Evolutionary conservation across 257 asterid species (phyloP), one percentile per base, ranked within the genome.

Genomic region (Paraleonurus japonicus): DNA sequence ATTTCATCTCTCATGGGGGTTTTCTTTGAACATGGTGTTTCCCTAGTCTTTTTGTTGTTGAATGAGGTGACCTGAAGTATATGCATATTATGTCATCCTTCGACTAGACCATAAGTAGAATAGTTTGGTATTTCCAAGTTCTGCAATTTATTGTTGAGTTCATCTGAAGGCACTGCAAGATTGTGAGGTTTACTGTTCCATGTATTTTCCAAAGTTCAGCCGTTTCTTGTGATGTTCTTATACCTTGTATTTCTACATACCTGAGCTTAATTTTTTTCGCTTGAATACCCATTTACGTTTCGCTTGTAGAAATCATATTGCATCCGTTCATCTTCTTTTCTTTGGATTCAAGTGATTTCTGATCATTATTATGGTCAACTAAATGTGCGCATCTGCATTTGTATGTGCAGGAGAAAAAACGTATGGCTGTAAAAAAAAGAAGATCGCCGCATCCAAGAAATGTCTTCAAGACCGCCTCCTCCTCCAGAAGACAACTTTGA

Each of bases 361-460:
- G 13, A 7, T 20, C 66, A 59, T 58, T 50, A 62, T 28, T 8
- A 35, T 5, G 22, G 67, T 64, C 76, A 20, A 61, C 33, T 37
- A 10, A 33, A 10, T 47, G 30, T 45, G 22, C 20, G 24, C 39
- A 48, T 73, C 23, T 63, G 13, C 39, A 24, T 53, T 67, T 76
- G 35, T 78, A 13, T 61, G 61, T 79, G 71, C 79, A 90, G 97
- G 99, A 89, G 79, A 83, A 78, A 80, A 94, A 76, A 72, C 96
- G 96, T 53, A 76, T 75, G 66, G 93, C 96, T 81, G 96, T 94
- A 26, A 16, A 79, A 76, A 26, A 16, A 79, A 76, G 96, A 89
- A 85, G 96, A 89, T 70, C 88, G 96, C 32, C 90, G 93, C 62
- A 76, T 73, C 75, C 99, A 89, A 78, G 99, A 94, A 80, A 70